Conservation (phyloP, 108 stramenopile species). For the Nannochloropsis salina region DNA sequence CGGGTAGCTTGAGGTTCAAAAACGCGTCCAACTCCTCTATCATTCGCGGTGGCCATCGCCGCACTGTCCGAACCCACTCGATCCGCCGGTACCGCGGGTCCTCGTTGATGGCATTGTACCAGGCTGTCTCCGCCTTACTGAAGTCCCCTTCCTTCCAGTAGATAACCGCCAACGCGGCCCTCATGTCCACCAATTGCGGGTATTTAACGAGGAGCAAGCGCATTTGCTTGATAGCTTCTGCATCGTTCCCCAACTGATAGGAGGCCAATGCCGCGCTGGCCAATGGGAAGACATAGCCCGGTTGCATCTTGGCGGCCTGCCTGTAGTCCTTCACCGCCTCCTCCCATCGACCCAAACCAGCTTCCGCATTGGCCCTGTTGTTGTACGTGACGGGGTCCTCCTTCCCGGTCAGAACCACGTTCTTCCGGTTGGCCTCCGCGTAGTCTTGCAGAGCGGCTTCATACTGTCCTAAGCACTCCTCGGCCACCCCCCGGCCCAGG, state of each 20-base stretch:
- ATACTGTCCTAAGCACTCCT: neutral
- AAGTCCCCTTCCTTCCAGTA: slow-evolving; percentile 4
- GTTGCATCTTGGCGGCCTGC: neutral
- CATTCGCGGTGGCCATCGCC: slow-evolving; percentile 21
- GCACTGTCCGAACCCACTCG: neutral
- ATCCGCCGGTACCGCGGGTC: neutral
- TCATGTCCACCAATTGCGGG: neutral
- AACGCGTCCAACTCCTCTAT: neutral
- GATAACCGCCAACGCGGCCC: neutral
- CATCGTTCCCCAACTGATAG: neutral
- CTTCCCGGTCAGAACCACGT: neutral
- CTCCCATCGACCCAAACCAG: neutral
- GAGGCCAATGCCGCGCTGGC: neutral
- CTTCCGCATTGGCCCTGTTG: neutral
- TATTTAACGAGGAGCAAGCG: neutral
- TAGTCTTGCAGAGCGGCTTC: neutral
- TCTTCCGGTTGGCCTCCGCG: slow-evolving; percentile 13
- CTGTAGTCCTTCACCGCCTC: neutral
- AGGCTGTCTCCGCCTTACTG: neutral
- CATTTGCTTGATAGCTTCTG: neutral
- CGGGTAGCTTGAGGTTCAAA: neutral
- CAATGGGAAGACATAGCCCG: neutral
- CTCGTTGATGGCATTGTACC: neutral
- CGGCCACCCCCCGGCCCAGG: slow-evolving; percentile 10
- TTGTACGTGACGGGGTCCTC: slow-evolving; percentile 17